Conservation (phyloP, 441 rosid genomes). For the Populus hybrid region DNA sequence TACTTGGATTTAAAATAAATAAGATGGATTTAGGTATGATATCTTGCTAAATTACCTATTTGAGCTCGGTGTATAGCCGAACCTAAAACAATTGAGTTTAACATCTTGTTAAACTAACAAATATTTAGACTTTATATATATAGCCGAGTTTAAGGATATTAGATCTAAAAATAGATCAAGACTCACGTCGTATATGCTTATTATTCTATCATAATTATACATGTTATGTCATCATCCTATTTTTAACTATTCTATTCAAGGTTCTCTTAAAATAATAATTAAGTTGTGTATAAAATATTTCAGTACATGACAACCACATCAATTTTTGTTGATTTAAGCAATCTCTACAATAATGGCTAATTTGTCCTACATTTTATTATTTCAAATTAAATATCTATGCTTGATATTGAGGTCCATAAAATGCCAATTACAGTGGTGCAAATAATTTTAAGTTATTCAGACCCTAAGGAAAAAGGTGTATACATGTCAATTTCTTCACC, state of each 20-base stretch:
- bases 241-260: too few species aligned
- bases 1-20: too few species aligned
- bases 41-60: too few species aligned
- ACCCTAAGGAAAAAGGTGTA: background rate
- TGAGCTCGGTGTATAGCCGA: rapidly evolving
- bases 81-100: rapidly evolving
- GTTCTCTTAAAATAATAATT: too few species aligned
- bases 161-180: too few species aligned
- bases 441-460: background rate
- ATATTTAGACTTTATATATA: too few species aligned
- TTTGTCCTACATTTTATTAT: background rate
- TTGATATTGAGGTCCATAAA: background rate
- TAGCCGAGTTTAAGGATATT: rapidly evolving
- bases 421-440: background rate
- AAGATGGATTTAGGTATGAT: rapidly evolving
- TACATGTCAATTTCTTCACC: background rate
- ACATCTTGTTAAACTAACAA: too few species aligned
- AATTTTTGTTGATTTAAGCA: background rate
- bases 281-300: too few species aligned
- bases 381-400: background rate
- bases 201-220: too few species aligned
- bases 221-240: too few species aligned
- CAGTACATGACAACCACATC: background rate
- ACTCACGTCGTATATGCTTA: rapidly evolving
- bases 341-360: background rate